Conservation (phyloP, 768 basidiomycete species). For the Kwoniella dejecticola region DNA sequence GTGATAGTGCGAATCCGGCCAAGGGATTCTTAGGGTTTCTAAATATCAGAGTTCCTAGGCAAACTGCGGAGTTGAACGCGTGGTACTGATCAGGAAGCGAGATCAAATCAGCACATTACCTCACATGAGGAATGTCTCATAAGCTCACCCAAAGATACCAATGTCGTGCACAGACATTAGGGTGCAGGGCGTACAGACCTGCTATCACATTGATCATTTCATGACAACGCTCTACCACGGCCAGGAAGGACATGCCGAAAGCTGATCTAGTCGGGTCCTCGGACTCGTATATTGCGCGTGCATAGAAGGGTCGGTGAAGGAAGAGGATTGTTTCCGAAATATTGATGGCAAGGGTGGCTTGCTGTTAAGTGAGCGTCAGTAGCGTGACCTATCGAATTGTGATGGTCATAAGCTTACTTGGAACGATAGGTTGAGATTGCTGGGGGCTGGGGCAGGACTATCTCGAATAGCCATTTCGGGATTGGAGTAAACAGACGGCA, state of each 20-base stretch:
- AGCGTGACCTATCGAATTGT: background rate
- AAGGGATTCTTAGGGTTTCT: slow-evolving; percentile 23
- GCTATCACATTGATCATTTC: slow-evolving; percentile 22
- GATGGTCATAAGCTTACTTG: no score
- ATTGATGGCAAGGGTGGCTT: slow-evolving; percentile 26
- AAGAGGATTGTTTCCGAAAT: slow-evolving; percentile 24
- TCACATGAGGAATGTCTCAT: background rate
- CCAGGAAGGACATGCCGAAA: slow-evolving; percentile 17
- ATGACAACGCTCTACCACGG: slow-evolving; percentile 29
- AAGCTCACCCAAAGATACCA: slow-evolving; percentile 32
- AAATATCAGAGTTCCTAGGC: slow-evolving; percentile 29
- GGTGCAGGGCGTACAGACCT: slow-evolving; percentile 15
- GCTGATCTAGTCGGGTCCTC: slow-evolving; percentile 20
- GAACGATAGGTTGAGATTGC: slow-evolving; percentile 17
- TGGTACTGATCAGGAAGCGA: slow-evolving; percentile 28
- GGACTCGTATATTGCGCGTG: slow-evolving; percentile 16
- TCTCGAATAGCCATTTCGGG: slow-evolving; percentile 2
- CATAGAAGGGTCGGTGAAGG: slow-evolving; percentile 31
- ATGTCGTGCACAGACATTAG: slow-evolving; percentile 21
- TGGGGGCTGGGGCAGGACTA: background rate
- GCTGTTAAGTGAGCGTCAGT: background rate
- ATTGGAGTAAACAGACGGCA: slow-evolving; percentile 25
- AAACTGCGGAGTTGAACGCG: slow-evolving; percentile 35
- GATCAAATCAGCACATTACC: background rate
- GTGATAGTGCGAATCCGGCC: slow-evolving; percentile 14